These are phyloP conservation scores for Barnettozyma vustinii DNA, from an alignment of 805 yeast species.

Conservation along the genomic window DNA sequence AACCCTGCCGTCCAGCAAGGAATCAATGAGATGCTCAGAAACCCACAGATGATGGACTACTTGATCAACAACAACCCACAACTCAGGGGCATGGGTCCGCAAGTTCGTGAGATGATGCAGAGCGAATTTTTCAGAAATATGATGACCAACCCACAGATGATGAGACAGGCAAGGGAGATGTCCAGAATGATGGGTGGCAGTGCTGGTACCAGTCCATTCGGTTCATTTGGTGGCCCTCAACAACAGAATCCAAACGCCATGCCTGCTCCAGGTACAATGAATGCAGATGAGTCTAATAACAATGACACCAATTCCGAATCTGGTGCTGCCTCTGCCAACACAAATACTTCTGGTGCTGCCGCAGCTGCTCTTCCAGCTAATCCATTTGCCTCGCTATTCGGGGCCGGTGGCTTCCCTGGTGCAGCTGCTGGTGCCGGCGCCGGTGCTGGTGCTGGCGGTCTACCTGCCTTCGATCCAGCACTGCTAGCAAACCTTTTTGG, in stretches of 20 bases:
- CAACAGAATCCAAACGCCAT: conserved; percentile 28
- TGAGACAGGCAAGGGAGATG: conserved; percentile 78
- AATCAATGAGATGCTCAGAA: conserved; percentile 74
- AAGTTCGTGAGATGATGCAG: conserved; percentile 79
- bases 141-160: conserved; percentile 77
- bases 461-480: conserved; percentile 44
- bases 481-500: conserved; percentile 43
- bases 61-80: conserved; percentile 81
- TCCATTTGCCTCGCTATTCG: conserved; percentile 33
- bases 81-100: conserved; percentile 82
- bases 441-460: conserved; percentile 20
- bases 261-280: conserved; percentile 45
- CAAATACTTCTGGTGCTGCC: conserved; percentile 14
- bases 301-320: conserved; percentile 25
- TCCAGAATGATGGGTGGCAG: conserved; percentile 39
- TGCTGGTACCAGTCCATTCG: conserved; percentile 19
- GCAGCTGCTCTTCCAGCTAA: conserved; percentile 28
- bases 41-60: conserved; percentile 84
- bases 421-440: conserved; percentile 16
- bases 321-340: conserved; percentile 24
- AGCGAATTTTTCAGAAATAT: conserved; percentile 77
- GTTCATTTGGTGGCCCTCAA: conserved; percentile 22
- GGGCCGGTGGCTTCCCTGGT: conserved; percentile 13
- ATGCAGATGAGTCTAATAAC: conserved; percentile 10
- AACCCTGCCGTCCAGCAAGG: conserved; percentile 78